Percentiles rank a stretch among this genome's conserved stretches.
Conservation (phyloP, 2,329 filamentous ascomycete species). For the Pseudogymnoascus sp. region DNA sequence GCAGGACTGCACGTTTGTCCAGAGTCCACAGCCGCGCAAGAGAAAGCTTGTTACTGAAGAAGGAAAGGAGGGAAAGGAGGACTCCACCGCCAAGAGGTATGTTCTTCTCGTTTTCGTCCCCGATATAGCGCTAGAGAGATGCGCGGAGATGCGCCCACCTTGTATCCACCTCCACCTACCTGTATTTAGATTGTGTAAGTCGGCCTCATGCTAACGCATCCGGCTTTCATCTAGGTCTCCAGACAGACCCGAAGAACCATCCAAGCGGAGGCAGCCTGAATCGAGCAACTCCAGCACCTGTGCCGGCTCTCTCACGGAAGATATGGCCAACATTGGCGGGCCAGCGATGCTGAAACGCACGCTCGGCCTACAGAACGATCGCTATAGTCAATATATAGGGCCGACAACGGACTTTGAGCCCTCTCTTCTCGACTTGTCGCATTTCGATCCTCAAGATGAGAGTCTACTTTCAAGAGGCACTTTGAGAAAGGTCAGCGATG, state of each 20-base stretch:
- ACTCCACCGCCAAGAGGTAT: conserved; percentile 59
- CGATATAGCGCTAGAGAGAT: conserved; percentile 14
- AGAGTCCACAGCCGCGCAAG: conserved; percentile 71
- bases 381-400: conserved; percentile 77
- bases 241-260: conserved; percentile 44
- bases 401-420: conserved; percentile 78
- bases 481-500: conserved; percentile 66
- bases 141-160: not conserved
- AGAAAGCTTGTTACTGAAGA: conserved; percentile 54
- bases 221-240: conserved; percentile 41
- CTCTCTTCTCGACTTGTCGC: conserved; percentile 71
- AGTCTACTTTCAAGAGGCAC: conserved; percentile 61
- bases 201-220: conserved; percentile 15
- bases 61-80: conserved; percentile 56
- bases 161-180: not conserved
- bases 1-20: conserved; percentile 69
- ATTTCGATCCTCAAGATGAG: conserved; percentile 75
- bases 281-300: conserved; percentile 54
- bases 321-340: conserved; percentile 62
- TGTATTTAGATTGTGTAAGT: conserved; percentile 6
- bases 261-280: conserved; percentile 43
- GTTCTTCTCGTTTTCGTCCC: conserved; percentile 18
- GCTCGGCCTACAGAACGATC: conserved; percentile 67
- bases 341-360: conserved; percentile 59
- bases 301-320: conserved; percentile 57